A percentile compares a stretch with the other conserved stretches of the same genome.
These are phyloP conservation scores for Lasiosphaeriaceae sp. DNA, from an alignment of 495 filamentous ascomycete genomes.

Conservation along the genomic window DNA sequence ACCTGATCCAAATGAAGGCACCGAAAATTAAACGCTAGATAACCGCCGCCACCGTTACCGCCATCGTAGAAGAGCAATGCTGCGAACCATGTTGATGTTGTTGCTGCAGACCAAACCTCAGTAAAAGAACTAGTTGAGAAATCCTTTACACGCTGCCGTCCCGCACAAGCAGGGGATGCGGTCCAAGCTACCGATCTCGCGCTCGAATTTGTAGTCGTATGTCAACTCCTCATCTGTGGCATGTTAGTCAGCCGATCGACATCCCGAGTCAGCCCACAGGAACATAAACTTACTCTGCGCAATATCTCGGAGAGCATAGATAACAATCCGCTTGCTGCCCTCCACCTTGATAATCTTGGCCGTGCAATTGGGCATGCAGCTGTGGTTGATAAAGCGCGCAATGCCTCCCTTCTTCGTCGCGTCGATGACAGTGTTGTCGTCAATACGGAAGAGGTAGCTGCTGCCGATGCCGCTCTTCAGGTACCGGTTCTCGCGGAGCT, in stretches of 20 bases:
- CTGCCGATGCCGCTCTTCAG: conserved; percentile 95
- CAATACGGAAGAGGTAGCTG: conserved; percentile 96
- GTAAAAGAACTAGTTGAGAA: conserved; percentile 71
- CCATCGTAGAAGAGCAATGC: background rate
- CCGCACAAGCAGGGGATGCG: conserved; percentile 97
- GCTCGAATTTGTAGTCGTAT: conserved; percentile 99
- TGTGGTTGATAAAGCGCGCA: conserved; percentile 98
- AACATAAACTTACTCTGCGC: conserved; percentile 70
- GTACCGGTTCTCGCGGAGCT: conserved; percentile 87
- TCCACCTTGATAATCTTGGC: conserved; percentile 99
- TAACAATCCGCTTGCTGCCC: conserved; percentile 98
- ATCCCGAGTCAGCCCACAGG: background rate
- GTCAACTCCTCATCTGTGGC: conserved; percentile 90
- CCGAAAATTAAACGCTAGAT: background rate
- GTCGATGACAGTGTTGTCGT: conserved; percentile 96
- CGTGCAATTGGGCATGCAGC: conserved; percentile 96
- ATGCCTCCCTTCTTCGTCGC: conserved; percentile 98
- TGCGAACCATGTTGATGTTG: background rate
- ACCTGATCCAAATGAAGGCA: background rate
- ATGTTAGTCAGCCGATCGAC: conserved; percentile 40
- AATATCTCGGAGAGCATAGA: conserved; percentile 95
- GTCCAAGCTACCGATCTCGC: conserved; percentile 89
- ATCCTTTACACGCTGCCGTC: conserved; percentile 93
- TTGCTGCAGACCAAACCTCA: background rate
- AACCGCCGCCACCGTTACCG: background rate